phyloP scores from a whole-genome alignment of 352 stramenopile genomes.

The Blastocystis sp. region DNA sequence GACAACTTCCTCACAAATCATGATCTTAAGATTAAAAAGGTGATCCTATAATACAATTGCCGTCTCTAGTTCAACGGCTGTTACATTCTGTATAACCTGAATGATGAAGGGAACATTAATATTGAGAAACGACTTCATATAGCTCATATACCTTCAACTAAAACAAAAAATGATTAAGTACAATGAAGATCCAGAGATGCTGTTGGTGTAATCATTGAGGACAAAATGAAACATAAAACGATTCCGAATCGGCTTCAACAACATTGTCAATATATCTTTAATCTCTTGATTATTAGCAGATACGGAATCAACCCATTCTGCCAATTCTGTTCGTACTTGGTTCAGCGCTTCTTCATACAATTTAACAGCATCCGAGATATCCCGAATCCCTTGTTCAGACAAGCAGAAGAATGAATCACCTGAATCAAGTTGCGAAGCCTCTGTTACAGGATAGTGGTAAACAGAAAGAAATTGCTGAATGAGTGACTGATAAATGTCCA shows the following conservation, averaged over 20 bases:
- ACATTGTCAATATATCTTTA: not conserved
- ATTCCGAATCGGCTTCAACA: constrained; percentile 4
- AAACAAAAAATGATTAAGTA: not conserved
- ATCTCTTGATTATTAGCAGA: not conserved
- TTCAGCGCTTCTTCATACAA: not conserved
- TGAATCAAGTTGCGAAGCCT: not conserved
- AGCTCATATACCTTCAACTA: constrained; percentile 5
- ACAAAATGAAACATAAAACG: constrained; percentile 49
- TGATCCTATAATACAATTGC: not conserved
- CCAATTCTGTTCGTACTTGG: not conserved
- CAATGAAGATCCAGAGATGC: not conserved
- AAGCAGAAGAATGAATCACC: not conserved
- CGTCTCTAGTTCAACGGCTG: not conserved
- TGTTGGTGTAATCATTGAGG: constrained; percentile 4
- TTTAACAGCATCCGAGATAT: not conserved
- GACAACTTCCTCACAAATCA: not conserved
- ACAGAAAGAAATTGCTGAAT: not conserved
- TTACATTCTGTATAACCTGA: not conserved
- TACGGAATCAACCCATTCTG: not conserved
- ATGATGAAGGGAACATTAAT: constrained; percentile 27
- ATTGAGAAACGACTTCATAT: constrained; percentile 15
- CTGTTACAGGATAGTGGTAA: not conserved
- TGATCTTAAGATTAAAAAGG: not conserved
- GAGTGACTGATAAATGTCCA: not conserved
- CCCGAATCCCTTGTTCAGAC: not conserved